Percentiles rank a stretch among this genome's conserved stretches.
phyloP scores from a whole-genome alignment of 805 yeast genomes.

The Cyberlindnera amylophila region DNA sequence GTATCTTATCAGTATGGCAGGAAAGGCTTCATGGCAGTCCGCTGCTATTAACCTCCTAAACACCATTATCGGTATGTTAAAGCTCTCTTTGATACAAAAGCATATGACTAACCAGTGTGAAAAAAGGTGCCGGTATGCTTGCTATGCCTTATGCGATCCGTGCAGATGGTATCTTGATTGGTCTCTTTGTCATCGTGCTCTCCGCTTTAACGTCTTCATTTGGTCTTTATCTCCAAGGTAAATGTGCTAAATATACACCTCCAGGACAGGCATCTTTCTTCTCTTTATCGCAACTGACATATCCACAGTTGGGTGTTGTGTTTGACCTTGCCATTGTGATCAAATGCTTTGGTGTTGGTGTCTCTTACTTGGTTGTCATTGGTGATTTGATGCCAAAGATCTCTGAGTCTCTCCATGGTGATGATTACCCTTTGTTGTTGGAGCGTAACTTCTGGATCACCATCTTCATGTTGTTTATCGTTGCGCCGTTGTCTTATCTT shows the following conservation, averaged over 20 bases:
- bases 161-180: slow-evolving; percentile 62
- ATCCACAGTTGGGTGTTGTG: slow-evolving; percentile 55
- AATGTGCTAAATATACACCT: slow-evolving; percentile 47
- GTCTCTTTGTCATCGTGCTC: slow-evolving; percentile 49
- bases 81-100: not conserved
- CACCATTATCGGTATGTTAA: slow-evolving; percentile 44
- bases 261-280: slow-evolving; percentile 64
- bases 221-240: slow-evolving; percentile 62
- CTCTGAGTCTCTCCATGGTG: slow-evolving; percentile 29
- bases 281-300: slow-evolving; percentile 54
- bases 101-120: slow-evolving; percentile 1
- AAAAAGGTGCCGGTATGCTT: slow-evolving; percentile 57
- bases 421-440: slow-evolving; percentile 25
- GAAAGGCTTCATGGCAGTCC: slow-evolving; percentile 39
- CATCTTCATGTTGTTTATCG: slow-evolving; percentile 43
- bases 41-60: slow-evolving; percentile 51
- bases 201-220: slow-evolving; percentile 68
- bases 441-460: slow-evolving; percentile 61
- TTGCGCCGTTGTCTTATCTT: slow-evolving; percentile 59
- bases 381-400: slow-evolving; percentile 71
- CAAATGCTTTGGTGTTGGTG: slow-evolving; percentile 69
- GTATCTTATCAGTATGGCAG: too few species aligned
- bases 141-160: slow-evolving; percentile 70
- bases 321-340: slow-evolving; percentile 68
- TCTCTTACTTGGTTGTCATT: slow-evolving; percentile 63